A percentile compares a stretch with the other conserved stretches of the same genome.
phyloP scores from a whole-genome alignment of 1,284 basidiomycete genomes.

The Moesziomyces parantarcticus region DNA sequence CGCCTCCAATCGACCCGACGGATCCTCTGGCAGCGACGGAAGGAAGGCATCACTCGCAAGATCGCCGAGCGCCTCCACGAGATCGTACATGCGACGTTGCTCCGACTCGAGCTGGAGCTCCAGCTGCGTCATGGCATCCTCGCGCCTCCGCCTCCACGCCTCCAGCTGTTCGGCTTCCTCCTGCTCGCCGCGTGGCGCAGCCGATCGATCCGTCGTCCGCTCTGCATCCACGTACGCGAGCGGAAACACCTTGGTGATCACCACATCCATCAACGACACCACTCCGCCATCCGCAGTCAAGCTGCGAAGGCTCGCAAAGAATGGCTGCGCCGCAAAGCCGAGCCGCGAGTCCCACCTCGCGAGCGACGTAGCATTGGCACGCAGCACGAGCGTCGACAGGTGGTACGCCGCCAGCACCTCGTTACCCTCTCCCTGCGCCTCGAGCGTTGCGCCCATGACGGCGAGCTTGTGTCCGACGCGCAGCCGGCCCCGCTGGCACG shows the following conservation, averaged over 20 bases:
- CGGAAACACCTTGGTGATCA: constrained; percentile 75
- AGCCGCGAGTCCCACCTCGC: constrained; percentile 88
- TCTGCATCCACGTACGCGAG: constrained; percentile 68
- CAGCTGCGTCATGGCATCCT: constrained; percentile 25
- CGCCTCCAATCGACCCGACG: constrained; percentile 17
- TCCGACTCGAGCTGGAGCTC: constrained; percentile 24
- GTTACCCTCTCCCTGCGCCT: constrained; percentile 73
- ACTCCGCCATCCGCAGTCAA: constrained; percentile 84
- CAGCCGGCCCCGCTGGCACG: constrained; percentile 76
- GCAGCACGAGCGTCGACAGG: constrained; percentile 75
- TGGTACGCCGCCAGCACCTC: constrained; percentile 86
- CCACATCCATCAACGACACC: constrained; percentile 80
- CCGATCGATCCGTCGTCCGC: constrained; percentile 4
- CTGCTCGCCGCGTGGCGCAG: constrained; percentile 71
- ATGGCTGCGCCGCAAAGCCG: constrained; percentile 77
- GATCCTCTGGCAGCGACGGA: constrained; percentile 27
- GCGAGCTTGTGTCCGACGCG: constrained; percentile 84
- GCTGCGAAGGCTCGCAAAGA: constrained; percentile 80
- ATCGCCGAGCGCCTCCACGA: constrained; percentile 30
- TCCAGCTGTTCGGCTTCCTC: constrained; percentile 74
- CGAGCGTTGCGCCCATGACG: constrained; percentile 76
- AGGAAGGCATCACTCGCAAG: constrained; percentile 25
- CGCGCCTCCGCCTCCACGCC: constrained; percentile 73
- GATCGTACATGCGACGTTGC: constrained; percentile 31
- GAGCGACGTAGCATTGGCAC: constrained; percentile 85